Base-by-base conservation (phyloP, 106 monocot species). In the Posidonia australis region DNA sequence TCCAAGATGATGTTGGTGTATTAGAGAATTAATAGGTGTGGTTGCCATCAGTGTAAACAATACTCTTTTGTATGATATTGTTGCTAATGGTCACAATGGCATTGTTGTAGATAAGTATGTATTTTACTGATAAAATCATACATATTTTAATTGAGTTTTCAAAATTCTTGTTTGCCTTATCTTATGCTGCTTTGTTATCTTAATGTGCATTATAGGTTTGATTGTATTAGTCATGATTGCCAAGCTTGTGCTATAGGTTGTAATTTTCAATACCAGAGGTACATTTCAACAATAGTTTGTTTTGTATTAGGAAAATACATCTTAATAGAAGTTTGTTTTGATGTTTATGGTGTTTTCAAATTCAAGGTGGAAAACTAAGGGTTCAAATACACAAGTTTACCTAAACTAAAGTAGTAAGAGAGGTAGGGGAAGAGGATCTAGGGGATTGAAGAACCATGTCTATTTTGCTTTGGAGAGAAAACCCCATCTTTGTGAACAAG, bases 51-150 rank as follows among this genome's bases (percentile, higher is more conserved):
- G n/a, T n/a, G n/a, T n/a, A n/a, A n/a, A n/a, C n/a, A n/a, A n/a
- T n/a, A n/a, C n/a, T n/a, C 90, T 90, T 65, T 73, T 98, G 32
- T 98, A 87, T 83, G 96, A 98, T 62, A 98, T 98, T 71, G 96
- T 93, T 74, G 94, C 94, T 30, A 96, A 96, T 83, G 90, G 90
- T 24, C 84, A 90, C 28, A 96, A 87, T 77, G 94, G 94, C 65
- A 84, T 90, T 45, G 94, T 90, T 65, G 94, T 96, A 62, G 90
- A 96, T 74, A 96, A 96, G 94, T 96, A 84, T 55, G 77, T 3
- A 63, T 42, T 62, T 11, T 52, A 20, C 31, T 51, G 16, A 28
- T n/a, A n/a, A 10, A 48, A n/a, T 25, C 52, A 53, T 16, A 12
- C 43, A n/a, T 12, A 42, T 36, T 36, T 36, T 47, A 44, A 25